Conservation (phyloP, 345 rosid genomes). For the Ceriops tagal region DNA sequence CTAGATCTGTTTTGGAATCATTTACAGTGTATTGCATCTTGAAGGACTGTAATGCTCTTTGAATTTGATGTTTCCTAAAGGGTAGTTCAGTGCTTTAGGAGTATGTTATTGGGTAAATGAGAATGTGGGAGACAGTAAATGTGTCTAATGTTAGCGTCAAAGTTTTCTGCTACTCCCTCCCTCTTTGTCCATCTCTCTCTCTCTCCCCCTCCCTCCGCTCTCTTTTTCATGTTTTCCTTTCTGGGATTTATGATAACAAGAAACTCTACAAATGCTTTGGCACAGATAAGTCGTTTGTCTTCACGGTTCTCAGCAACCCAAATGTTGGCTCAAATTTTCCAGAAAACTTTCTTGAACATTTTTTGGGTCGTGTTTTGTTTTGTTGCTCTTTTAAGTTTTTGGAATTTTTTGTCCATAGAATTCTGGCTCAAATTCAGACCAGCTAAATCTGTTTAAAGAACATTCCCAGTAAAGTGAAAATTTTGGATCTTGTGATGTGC, state of each 20-base stretch:
- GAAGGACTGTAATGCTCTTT: background rate
- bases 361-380: no score
- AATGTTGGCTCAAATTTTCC: background rate
- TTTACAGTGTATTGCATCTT: background rate
- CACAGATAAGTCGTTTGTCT: background rate
- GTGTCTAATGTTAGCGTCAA: background rate
- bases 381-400: background rate
- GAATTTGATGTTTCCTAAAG: background rate
- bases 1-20: background rate
- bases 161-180: no score
- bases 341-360: no score
- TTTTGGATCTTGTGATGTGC: conserved; percentile 22
- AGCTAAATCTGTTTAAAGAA: background rate
- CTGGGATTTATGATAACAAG: background rate
- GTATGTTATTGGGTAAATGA: background rate
- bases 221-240: background rate
- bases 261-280: background rate
- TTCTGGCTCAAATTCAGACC: background rate
- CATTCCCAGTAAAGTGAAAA: background rate
- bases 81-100: background rate
- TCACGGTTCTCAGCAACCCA: background rate
- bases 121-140: background rate
- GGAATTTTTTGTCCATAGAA: background rate
- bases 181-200: no score
- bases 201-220: no score